phyloP scores from a whole-genome alignment of 495 filamentous ascomycete species.

The Penicillium cosmopolitanum region DNA sequence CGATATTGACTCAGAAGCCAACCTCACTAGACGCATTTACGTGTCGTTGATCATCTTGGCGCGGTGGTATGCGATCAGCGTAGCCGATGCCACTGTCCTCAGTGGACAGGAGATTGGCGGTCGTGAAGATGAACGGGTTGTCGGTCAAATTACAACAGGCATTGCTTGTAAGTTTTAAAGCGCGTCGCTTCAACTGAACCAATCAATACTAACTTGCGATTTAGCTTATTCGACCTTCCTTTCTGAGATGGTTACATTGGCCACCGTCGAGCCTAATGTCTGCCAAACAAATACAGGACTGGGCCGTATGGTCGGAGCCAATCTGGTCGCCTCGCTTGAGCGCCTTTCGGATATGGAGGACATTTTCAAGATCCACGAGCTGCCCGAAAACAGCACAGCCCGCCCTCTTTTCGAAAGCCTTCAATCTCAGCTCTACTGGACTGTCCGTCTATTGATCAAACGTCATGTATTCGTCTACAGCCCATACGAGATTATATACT shows the following conservation, averaged over 20 bases:
- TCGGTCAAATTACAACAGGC: slow-evolving; percentile 66
- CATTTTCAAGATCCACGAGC: slow-evolving; percentile 38
- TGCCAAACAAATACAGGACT: slow-evolving; percentile 47
- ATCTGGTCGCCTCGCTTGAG: slow-evolving; percentile 44
- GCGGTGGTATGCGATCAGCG: slow-evolving; percentile 74
- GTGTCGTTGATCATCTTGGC: slow-evolving; percentile 74
- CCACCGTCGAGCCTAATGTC: slow-evolving; percentile 39
- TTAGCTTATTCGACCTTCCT: slow-evolving; percentile 54
- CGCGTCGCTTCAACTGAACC: background rate
- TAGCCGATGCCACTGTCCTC: slow-evolving; percentile 64
- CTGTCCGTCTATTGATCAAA: slow-evolving; percentile 65
- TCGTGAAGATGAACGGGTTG: slow-evolving; percentile 64
- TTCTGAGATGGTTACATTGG: slow-evolving; percentile 43
- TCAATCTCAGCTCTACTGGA: slow-evolving; percentile 75
- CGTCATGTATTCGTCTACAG: slow-evolving; percentile 58
- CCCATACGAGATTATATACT: slow-evolving; percentile 63
- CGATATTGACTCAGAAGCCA: slow-evolving; percentile 72
- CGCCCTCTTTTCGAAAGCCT: slow-evolving; percentile 47
- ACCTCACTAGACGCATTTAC: slow-evolving; percentile 73
- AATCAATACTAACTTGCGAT: slow-evolving; percentile 43
- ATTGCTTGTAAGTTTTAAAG: slow-evolving; percentile 65
- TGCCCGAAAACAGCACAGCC: slow-evolving; percentile 33
- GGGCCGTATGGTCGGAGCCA: slow-evolving; percentile 43
- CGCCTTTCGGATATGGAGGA: slow-evolving; percentile 44
- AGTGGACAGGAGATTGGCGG: slow-evolving; percentile 51